phyloP scores from a whole-genome alignment of 495 filamentous ascomycete species.

The Trichoderma parareesei region DNA sequence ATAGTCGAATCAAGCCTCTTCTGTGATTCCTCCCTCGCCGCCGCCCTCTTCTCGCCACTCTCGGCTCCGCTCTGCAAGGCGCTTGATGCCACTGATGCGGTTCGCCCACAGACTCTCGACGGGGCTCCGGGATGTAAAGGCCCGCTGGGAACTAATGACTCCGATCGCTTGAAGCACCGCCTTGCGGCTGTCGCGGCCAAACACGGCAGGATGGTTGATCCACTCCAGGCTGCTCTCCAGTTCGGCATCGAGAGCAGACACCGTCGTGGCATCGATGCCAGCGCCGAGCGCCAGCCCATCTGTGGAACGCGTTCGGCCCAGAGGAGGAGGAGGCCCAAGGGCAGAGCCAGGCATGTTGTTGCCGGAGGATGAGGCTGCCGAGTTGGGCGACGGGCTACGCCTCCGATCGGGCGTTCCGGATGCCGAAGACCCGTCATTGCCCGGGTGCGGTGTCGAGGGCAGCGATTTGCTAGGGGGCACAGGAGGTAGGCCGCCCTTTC shows the following conservation, averaged over 20 bases:
- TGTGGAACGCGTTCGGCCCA: constrained; percentile 33
- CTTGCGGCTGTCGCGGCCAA: constrained; percentile 90
- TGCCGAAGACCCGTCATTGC: constrained; percentile 27
- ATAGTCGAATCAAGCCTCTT: constrained; percentile 49
- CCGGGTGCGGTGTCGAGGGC: constrained; percentile 39
- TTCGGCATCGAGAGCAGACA: constrained; percentile 83
- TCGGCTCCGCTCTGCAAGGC: constrained; percentile 66
- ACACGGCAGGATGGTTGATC: constrained; percentile 96
- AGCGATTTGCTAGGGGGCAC: constrained; percentile 46
- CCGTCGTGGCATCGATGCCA: constrained; percentile 68
- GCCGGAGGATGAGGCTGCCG: constrained; percentile 28
- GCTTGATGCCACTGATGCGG: constrained; percentile 67
- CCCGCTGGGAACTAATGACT: constrained; percentile 88
- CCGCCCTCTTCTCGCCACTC: constrained; percentile 84
- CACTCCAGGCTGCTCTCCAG: constrained; percentile 93
- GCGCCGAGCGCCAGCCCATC: constrained; percentile 42
- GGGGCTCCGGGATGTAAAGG: constrained; percentile 84
- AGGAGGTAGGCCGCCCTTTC: constrained; percentile 92
- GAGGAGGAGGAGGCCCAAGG: constrained; percentile 15
- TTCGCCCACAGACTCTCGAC: constrained; percentile 81
- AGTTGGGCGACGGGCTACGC: constrained; percentile 42
- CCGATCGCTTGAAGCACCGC: constrained; percentile 94
- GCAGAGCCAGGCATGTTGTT: constrained; percentile 15
- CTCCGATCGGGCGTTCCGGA: constrained; percentile 40
- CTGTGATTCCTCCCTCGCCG: constrained; percentile 64